Percentiles rank a stretch among this genome's conserved stretches.
phyloP scores from a whole-genome alignment of 2,329 filamentous ascomycete genomes.

The Immersiporthe knoxdaviesiana region DNA sequence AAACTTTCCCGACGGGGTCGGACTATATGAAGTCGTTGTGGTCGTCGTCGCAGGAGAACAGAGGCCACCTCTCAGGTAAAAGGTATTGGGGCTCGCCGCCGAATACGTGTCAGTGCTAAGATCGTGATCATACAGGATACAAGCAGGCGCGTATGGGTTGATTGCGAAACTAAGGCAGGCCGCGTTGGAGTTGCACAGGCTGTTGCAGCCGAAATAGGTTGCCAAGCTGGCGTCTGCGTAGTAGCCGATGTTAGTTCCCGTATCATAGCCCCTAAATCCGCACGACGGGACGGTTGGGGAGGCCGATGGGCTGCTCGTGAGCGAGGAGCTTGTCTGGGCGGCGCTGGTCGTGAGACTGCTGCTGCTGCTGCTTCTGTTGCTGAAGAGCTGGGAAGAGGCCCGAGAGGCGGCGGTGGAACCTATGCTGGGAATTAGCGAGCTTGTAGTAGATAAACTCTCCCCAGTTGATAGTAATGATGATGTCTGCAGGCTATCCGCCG shows the following conservation, averaged over 20 bases:
- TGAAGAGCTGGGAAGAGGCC: neutral
- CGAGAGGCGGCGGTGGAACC: neutral
- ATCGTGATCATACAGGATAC: neutral
- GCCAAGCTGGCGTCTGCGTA: neutral
- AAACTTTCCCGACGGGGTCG: conserved; percentile 1
- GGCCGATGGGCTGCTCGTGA: neutral
- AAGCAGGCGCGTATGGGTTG: neutral
- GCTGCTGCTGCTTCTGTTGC: no score
- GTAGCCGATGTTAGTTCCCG: conserved; percentile 5
- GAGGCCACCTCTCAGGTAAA: neutral
- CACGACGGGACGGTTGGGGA: conserved; percentile 1
- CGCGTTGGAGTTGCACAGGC: neutral
- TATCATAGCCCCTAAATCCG: neutral
- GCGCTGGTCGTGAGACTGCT: no score
- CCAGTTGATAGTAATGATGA: neutral
- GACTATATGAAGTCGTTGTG: conserved; percentile 9
- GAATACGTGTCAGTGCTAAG: neutral
- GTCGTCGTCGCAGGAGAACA: neutral
- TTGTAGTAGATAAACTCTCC: neutral
- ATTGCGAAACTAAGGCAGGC: neutral
- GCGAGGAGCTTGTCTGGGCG: no score
- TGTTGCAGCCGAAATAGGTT: conserved; percentile 5
- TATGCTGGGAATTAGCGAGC: neutral
- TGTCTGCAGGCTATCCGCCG: neutral
- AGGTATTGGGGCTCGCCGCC: neutral